Percentiles rank a stretch among this genome's conserved stretches.
Conservation (phyloP, 257 asterid species). For the Fraxinus anomala region DNA sequence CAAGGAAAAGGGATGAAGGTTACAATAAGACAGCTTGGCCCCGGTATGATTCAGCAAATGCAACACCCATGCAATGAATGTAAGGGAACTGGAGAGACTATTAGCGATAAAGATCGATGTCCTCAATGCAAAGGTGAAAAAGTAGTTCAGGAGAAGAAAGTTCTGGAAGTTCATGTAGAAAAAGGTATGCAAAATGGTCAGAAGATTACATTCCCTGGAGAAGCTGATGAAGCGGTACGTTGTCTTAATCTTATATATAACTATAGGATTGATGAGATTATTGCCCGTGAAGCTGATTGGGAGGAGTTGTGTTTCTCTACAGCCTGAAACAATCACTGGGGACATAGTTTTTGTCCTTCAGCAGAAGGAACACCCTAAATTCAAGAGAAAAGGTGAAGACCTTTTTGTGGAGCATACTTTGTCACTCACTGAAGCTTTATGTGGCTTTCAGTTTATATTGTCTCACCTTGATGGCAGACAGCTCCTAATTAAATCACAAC, state of each 20-base stretch:
- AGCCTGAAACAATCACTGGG: constrained; percentile 61
- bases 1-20: constrained; percentile 64
- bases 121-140: constrained; percentile 58
- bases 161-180: constrained; percentile 57
- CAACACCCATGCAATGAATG: constrained; percentile 58
- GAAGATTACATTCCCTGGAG: constrained; percentile 55
- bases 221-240: constrained; percentile 58
- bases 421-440: constrained; percentile 47
- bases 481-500: constrained; percentile 50
- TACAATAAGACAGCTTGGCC: constrained; percentile 53
- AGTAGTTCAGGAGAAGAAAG: constrained; percentile 59
- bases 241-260: neutral
- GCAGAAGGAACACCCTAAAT: constrained; percentile 53
- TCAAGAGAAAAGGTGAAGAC: constrained; percentile 58
- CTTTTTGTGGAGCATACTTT: constrained; percentile 48
- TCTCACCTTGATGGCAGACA: constrained; percentile 53
- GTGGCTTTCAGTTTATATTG: constrained; percentile 54
- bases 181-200: constrained; percentile 62
- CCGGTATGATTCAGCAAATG: constrained; percentile 64
- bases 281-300: no score
- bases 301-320: neutral
- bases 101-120: constrained; percentile 52
- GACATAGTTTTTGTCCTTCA: constrained; percentile 62
- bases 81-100: constrained; percentile 58
- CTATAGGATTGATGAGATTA: neutral